Percentiles rank a stretch among this genome's conserved stretches.
These are phyloP conservation scores for Sonneratia caseolaris DNA, from an alignment of 345 rosid species.

Conservation along the genomic window DNA sequence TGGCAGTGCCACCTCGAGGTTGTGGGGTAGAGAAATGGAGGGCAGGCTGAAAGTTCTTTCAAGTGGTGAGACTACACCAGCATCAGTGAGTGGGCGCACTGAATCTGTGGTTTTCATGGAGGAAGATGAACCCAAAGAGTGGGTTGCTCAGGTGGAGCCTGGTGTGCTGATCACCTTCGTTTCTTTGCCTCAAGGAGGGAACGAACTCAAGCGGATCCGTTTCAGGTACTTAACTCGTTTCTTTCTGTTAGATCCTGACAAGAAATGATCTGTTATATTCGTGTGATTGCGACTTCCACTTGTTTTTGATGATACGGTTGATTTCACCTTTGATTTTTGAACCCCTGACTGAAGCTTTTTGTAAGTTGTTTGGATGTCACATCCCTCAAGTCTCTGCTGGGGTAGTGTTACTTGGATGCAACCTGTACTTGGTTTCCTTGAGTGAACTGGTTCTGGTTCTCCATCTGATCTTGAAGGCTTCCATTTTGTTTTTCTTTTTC, in stretches of 20 bases:
- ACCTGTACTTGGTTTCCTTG: not conserved
- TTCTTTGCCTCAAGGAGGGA: conserved; percentile 83
- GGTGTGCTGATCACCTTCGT: conserved; percentile 93
- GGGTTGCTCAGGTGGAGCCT: conserved; percentile 99
- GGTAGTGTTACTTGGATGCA: not conserved
- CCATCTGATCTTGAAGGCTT: not conserved
- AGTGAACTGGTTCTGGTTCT: not conserved
- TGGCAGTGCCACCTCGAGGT: conserved; percentile 54
- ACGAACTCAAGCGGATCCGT: conserved; percentile 24
- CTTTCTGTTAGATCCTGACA: conserved; percentile 7
- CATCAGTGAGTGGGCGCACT: conserved; percentile 68
- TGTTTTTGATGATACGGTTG: not conserved
- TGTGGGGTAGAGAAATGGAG: conserved; percentile 78
- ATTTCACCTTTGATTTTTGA: conserved; percentile 3
- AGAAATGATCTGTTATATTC: conserved; percentile 13
- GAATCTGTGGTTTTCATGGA: conserved; percentile 71
- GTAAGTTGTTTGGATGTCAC: not conserved
- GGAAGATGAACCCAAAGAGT: conserved; percentile 92
- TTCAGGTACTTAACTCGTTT: conserved; percentile 24
- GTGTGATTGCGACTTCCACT: conserved; percentile 2
- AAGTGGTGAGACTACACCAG: conserved; percentile 90
- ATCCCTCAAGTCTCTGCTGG: not conserved
- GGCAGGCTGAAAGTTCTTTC: conserved; percentile 65
- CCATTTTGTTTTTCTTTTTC: not conserved
- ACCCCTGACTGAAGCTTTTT: not conserved